These are phyloP conservation scores for Crithidia expoeki DNA, from an alignment of 208 protist species.

Conservation along the genomic window DNA sequence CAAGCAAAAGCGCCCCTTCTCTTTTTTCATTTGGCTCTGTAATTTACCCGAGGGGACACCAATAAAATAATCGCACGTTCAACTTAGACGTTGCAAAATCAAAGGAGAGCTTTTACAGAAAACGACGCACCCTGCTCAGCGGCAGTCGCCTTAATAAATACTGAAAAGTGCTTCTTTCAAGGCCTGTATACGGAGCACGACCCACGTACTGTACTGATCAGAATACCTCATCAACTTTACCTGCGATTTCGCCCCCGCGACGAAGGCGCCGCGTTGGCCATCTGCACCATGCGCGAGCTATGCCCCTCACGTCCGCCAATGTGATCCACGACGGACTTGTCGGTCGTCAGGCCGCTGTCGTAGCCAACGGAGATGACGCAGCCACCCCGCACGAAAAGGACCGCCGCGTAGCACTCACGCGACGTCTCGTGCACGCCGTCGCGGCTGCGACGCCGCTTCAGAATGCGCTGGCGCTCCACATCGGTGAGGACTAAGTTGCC, in stretches of 20 bases:
- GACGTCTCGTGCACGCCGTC: conserved; percentile 25
- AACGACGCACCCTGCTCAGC: no score
- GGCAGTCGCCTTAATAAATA: no score
- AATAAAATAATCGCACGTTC: no score
- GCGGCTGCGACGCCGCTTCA: conserved; percentile 41
- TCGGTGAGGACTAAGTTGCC: conserved; percentile 84
- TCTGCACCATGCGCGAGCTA: conserved; percentile 55
- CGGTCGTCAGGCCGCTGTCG: conserved; percentile 67
- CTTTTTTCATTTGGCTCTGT: no score
- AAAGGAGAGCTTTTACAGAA: no score
- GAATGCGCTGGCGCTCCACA: conserved; percentile 59
- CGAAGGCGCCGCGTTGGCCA: conserved; percentile 62
- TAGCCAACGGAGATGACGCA: conserved; percentile 63
- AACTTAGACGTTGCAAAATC: no score
- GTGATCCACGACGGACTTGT: conserved; percentile 66
- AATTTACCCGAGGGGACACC: no score
- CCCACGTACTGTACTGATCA: no score
- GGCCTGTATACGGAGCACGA: no score
- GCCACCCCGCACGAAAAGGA: conserved; percentile 79
- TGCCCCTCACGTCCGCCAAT: conserved; percentile 46
- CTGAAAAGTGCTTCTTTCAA: no score
- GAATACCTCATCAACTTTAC: no score
- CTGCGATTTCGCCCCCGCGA: conserved; percentile 14
- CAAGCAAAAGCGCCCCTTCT: no score
- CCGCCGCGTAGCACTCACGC: conserved; percentile 67